phyloP scores from a whole-genome alignment of 129 eudicot species.

The Tagetes erecta region DNA sequence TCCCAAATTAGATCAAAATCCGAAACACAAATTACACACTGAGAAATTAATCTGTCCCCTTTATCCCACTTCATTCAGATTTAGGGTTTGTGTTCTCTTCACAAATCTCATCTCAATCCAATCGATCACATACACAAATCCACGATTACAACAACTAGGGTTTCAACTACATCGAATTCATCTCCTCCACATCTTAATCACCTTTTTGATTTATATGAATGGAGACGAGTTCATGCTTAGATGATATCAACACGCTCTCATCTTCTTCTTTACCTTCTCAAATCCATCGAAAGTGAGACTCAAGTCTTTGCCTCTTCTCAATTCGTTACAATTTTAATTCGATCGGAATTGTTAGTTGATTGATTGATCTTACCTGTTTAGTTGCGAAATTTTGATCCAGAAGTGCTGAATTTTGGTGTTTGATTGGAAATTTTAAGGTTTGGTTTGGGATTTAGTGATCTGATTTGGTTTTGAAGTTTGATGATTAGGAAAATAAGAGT shows the following conservation, averaged over 20 bases:
- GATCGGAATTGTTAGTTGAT: not conserved
- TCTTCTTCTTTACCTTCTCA: slow-evolving; percentile 36
- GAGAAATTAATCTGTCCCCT: slow-evolving; percentile 12
- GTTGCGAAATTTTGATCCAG: not conserved
- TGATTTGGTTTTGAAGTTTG: not conserved
- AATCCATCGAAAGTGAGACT: slow-evolving; percentile 39
- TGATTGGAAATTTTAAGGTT: not conserved
- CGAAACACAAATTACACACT: not conserved
- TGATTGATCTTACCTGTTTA: not conserved
- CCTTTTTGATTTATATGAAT: slow-evolving; percentile 29
- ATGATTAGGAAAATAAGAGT: not conserved
- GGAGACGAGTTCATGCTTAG: slow-evolving; percentile 39
- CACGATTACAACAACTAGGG: slow-evolving; percentile 29
- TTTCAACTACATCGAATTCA: slow-evolving; percentile 14
- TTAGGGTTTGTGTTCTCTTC: slow-evolving; percentile 16
- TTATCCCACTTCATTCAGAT: slow-evolving; percentile 22
- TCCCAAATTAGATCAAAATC: slow-evolving; percentile 7
- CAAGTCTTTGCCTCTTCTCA: not conserved
- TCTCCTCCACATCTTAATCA: not conserved
- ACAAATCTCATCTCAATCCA: slow-evolving; percentile 38
- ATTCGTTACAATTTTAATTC: slow-evolving; percentile 7
- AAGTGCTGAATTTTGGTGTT: slow-evolving; percentile 25
- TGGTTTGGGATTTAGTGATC: not conserved
- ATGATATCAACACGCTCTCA: slow-evolving; percentile 42
- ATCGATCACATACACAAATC: slow-evolving; percentile 4